phyloP scores from a whole-genome alignment of 2,329 filamentous ascomycete genomes.

The Botrytis porri region DNA sequence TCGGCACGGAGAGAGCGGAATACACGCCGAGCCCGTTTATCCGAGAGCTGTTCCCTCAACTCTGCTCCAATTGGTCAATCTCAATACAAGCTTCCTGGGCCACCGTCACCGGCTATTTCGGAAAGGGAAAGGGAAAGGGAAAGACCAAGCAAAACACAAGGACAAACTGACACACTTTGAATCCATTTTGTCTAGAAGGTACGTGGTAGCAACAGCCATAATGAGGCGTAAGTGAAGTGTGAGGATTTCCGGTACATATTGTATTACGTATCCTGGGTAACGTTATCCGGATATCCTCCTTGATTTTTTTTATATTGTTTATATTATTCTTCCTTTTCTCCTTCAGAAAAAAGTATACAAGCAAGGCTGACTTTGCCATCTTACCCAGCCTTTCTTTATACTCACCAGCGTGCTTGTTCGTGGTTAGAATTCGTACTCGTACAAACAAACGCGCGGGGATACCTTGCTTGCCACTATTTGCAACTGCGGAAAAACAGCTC shows the following conservation, averaged over 20 bases:
- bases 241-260: neutral
- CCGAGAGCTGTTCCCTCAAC: neutral
- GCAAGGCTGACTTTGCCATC: neutral
- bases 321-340: neutral
- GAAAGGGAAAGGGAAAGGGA: neutral
- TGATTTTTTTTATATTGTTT: neutral
- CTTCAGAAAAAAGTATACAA: neutral
- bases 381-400: neutral
- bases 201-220: neutral
- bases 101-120: neutral
- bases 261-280: neutral
- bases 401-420: neutral
- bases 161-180: neutral
- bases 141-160: neutral
- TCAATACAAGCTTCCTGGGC: neutral
- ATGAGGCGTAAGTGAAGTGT: neutral
- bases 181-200: neutral
- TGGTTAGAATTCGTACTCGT: slow-evolving; percentile 4
- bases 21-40: neutral
- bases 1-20: neutral
- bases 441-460: neutral
- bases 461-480: neutral
- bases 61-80: neutral
- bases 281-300: neutral
- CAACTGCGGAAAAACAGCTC: neutral